phyloP scores from a whole-genome alignment of 2,329 filamentous ascomycete genomes.

The Botrytis sinoallii region DNA sequence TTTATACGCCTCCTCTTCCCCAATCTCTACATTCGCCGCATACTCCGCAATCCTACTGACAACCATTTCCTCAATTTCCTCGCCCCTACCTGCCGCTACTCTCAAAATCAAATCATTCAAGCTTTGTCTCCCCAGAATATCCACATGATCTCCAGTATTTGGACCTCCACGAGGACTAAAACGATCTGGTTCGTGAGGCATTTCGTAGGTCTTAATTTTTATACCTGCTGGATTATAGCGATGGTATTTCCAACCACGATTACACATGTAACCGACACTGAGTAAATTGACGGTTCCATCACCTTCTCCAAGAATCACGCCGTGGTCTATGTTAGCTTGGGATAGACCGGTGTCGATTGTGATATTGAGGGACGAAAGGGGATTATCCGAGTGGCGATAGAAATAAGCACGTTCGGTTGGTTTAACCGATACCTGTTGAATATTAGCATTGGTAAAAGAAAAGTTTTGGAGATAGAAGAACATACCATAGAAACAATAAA shows the following conservation, averaged over 20 bases:
- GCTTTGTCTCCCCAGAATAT: slow-evolving; percentile 84
- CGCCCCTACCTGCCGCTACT: slow-evolving; percentile 81
- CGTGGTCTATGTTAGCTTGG: slow-evolving; percentile 67
- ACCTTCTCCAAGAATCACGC: slow-evolving; percentile 92
- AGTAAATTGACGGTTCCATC: slow-evolving; percentile 95
- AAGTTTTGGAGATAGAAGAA: background rate
- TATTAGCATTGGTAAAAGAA: slow-evolving; percentile 7
- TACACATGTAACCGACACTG: slow-evolving; percentile 94
- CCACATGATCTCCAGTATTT: slow-evolving; percentile 84
- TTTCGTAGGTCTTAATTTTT: slow-evolving; percentile 83
- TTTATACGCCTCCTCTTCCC: slow-evolving; percentile 32
- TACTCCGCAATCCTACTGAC: slow-evolving; percentile 81
- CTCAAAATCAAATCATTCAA: slow-evolving; percentile 87
- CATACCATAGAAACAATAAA: slow-evolving; percentile 92
- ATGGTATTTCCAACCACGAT: slow-evolving; percentile 89
- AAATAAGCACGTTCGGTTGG: slow-evolving; percentile 90
- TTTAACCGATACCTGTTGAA: slow-evolving; percentile 67
- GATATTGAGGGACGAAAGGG: slow-evolving; percentile 66
- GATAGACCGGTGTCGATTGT: slow-evolving; percentile 67
- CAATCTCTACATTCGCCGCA: slow-evolving; percentile 75
- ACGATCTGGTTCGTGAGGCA: slow-evolving; percentile 91
- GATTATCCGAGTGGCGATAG: slow-evolving; percentile 68
- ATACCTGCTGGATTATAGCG: slow-evolving; percentile 86
- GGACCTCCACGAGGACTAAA: slow-evolving; percentile 78
- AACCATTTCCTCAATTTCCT: slow-evolving; percentile 72